Base-by-base conservation (phyloP, 179 eudicot genomes). In the Nepenthes alata region DNA sequence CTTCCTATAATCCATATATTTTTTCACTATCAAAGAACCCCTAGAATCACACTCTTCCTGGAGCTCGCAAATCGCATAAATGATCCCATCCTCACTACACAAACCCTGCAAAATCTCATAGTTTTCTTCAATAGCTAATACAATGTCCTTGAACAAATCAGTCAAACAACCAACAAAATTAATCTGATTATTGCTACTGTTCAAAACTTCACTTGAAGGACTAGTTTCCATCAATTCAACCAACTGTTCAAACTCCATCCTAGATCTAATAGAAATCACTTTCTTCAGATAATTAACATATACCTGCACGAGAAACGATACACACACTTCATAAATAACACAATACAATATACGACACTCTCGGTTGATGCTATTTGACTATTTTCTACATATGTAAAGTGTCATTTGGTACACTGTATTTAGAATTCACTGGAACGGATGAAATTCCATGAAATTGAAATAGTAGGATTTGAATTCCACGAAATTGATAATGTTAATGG, bases 41-140 rank as follows among this genome's bases (percentile, higher is more conserved):
- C 90, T 73, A 4, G 90, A 83, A 79, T 91, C 96, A 55, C 97
- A 91, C 70, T 85, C 96, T 59, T 91, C 97, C 63, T 91, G 97
- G 9, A 91, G 81, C 83, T 88, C 97, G 48, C 90, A 85, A 1
- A 91, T 88, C 16, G 94, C 97, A 48, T 88, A 91, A 50, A 88
- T 96, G 53, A 91, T 79, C 55, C 87, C 96, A 67, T 91, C 96
- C 69, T 91, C 97, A 34, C 97, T 96, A 62, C 94, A 91, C 61
- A 91, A 75, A 67, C 81, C 74, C 69, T 74, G 77, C 67, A 91
- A 75, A 63, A 88, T 81, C 58, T 82, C 91, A 54, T 78, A 78
- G 58, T 91, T 91, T 60, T 91, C 90, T 68, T 91, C 97, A 58
- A 91, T 75, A 11, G 96, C 96, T 70, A 88, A 59, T 34, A 84